A percentile compares a stretch with the other conserved stretches of the same genome.
These are phyloP conservation scores for Triticum turgidum DNA, from an alignment of 176 grass and related monocot species.

Conservation along the genomic window DNA sequence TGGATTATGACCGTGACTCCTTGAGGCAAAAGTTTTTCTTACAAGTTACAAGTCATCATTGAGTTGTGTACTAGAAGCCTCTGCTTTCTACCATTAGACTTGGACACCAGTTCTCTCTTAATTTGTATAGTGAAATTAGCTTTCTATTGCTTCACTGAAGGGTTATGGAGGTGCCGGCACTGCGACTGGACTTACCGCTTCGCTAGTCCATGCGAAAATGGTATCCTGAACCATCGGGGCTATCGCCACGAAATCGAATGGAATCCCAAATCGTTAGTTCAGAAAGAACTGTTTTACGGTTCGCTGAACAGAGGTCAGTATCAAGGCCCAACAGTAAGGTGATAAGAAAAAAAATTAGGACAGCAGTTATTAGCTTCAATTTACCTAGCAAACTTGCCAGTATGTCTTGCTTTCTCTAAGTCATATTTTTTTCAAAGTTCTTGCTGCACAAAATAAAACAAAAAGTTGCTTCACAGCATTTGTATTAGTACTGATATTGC, in stretches of 20 bases:
- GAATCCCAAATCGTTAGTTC: conserved; percentile 41
- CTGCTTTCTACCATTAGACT: background rate
- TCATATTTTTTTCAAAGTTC: background rate
- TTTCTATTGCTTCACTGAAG: conserved; percentile 69
- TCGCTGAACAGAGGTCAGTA: conserved; percentile 61
- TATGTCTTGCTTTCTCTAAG: background rate
- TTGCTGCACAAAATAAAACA: background rate
- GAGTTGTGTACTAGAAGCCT: background rate
- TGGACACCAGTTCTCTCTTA: background rate
- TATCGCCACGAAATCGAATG: conserved; percentile 43
- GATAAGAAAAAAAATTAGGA: background rate
- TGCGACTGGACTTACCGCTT: conserved; percentile 66
- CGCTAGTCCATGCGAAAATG: conserved; percentile 42
- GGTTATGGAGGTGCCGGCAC: conserved; percentile 73
- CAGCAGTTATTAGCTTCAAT: background rate
- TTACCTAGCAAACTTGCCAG: background rate
- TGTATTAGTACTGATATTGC: background rate
- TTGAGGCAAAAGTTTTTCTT: background rate
- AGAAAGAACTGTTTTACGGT: conserved; percentile 46
- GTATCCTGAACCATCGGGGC: conserved; percentile 51
- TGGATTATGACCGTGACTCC: background rate
- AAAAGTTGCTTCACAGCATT: background rate
- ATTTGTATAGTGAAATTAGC: conserved; percentile 27
- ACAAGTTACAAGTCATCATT: background rate
- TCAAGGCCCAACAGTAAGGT: background rate